Conservation (phyloP, 345 rosid species). For the Passiflora organensis region DNA sequence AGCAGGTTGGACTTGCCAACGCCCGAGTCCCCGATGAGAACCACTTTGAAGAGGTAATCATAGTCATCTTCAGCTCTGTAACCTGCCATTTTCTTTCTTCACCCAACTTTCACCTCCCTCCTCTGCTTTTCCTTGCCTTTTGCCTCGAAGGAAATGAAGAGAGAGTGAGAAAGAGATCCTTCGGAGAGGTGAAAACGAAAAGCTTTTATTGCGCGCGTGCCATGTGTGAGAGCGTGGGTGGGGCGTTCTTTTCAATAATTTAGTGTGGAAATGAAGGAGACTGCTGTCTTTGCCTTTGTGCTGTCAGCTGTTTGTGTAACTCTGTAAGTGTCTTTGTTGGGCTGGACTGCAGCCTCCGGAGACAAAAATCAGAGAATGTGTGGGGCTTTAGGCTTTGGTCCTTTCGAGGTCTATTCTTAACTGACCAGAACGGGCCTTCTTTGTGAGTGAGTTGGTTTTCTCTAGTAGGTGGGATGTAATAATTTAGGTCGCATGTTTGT, state of each 20-base stretch:
- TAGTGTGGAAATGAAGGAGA: slow-evolving; percentile 1
- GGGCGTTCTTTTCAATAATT: neutral
- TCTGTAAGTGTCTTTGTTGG: neutral
- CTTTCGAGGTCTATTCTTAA: too few relatives aligned
- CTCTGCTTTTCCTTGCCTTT: neutral
- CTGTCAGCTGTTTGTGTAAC: neutral
- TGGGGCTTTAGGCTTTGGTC: neutral
- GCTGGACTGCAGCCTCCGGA: neutral
- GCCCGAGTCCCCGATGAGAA: slow-evolving; percentile 87
- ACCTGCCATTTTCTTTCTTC: slow-evolving; percentile 53
- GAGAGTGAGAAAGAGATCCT: neutral
- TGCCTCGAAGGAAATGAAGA: slow-evolving; percentile 11
- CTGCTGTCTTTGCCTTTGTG: too few relatives aligned
- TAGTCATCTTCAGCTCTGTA: slow-evolving; percentile 93
- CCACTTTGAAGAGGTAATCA: slow-evolving; percentile 88
- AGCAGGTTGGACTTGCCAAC: slow-evolving; percentile 93
- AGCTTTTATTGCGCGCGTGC: neutral
- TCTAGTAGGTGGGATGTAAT: too few relatives aligned
- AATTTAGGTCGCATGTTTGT: too few relatives aligned
- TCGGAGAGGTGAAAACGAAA: neutral
- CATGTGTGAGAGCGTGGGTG: too few relatives aligned
- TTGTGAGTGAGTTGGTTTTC: too few relatives aligned
- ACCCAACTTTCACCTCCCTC: slow-evolving; percentile 2
- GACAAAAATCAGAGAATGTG: neutral
- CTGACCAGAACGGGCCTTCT: too few relatives aligned